A percentile compares a stretch with the other conserved stretches of the same genome.
These are phyloP conservation scores for Boletus insuetus DNA, from an alignment of 768 basidiomycete species.

Conservation along the genomic window DNA sequence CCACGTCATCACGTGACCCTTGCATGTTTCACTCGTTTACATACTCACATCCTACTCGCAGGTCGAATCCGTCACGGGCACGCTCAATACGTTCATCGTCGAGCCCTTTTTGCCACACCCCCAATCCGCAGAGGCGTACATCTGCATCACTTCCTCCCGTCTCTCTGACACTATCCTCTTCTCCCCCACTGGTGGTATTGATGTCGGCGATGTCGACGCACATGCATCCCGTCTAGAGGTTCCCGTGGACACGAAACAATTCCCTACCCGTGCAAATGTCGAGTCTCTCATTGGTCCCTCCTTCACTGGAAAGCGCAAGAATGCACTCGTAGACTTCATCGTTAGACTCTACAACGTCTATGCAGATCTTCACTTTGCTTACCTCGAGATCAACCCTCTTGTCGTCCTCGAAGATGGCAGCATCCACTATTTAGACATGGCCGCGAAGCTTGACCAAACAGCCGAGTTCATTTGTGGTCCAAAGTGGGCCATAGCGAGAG, in stretches of 20 bases:
- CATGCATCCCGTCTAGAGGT: constrained; percentile 90
- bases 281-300: constrained; percentile 72
- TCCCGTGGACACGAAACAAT: constrained; percentile 59
- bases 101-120: constrained; percentile 99
- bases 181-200: constrained; percentile 98
- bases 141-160: constrained; percentile 94
- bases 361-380: constrained; percentile 98
- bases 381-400: constrained; percentile 99
- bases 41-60: constrained; percentile 30
- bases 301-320: constrained; percentile 83
- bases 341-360: constrained; percentile 95
- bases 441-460: constrained; percentile 98
- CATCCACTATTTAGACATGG: constrained; percentile 98
- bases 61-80: constrained; percentile 94
- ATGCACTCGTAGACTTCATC: constrained; percentile 93
- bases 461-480: constrained; percentile 97
- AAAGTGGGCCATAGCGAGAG: constrained; percentile 98
- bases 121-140: constrained; percentile 92
- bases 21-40: constrained; percentile 3
- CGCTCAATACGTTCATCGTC: constrained; percentile 95
- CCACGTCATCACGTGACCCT: constrained; percentile 26
- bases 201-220: constrained; percentile 96
- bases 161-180: constrained; percentile 97
- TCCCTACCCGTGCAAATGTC: constrained; percentile 82
- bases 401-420: constrained; percentile 82